Base-by-base conservation (phyloP, 176 grass and related monocot species). In the Oryza brachyantha region DNA sequence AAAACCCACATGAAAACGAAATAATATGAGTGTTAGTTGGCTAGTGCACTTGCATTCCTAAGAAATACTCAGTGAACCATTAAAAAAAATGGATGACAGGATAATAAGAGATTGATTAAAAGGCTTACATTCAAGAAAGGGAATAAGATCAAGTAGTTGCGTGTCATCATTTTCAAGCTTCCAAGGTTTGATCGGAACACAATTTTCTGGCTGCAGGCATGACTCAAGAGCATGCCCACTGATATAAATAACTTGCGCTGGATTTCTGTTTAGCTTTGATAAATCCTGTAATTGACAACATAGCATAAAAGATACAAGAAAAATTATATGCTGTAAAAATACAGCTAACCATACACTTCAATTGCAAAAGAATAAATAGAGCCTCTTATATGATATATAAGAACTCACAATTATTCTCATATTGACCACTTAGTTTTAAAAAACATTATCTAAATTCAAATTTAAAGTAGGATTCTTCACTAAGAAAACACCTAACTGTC, bases 101-200 rank as follows among this genome's bases (percentile, higher is more conserved):
- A 73, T 64, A 50, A 41, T 37, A 64, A 41, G 11, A 54, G 21
- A 54, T 38, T 28, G 22, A 64, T 68, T 17, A 8, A n/a, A 68
- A 13, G 29, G 10, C 84, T 90, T 85, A 99, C 96, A 99, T 91
- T 99, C 96, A 35, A 99, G 96, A 89, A 99, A 99, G 32, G 92
- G 96, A 91, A 99, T 86, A 84, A 95, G 88, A 95, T 99, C 96
- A 38, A 99, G 85, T 42, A 95, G 88, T 60, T 87, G 90, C 38
- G 96, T 99, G 46, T 99, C 96, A 64, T 90, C 88, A 75, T 83
- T 89, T 90, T 95, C 96, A 87, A 94, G 90, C 80, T 87, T 95
- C 96, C 92, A 99, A 52, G 96, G 92, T 82, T 93, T 99, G 61
- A 99, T 78, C 29, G 66, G 57, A 42, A 99, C 88, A 75, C 68